These are phyloP conservation scores for Tubosaeta brunneosetosa DNA, from an alignment of 768 basidiomycete genomes.

Conservation along the genomic window DNA sequence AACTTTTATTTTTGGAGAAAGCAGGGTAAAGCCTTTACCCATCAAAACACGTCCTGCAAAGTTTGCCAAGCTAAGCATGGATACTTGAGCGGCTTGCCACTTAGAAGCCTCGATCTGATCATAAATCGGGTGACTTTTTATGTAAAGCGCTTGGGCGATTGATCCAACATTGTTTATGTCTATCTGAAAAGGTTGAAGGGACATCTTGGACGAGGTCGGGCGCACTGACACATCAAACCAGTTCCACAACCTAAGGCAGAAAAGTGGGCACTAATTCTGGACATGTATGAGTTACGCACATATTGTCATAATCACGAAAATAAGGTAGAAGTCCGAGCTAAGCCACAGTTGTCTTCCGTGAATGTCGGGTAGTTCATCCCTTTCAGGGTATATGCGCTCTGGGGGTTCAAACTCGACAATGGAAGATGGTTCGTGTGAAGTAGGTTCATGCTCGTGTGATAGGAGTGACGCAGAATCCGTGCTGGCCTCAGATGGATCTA, in stretches of 20 bases:
- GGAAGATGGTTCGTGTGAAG: constrained; percentile 18
- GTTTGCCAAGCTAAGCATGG: constrained; percentile 75
- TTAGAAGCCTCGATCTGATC: constrained; percentile 62
- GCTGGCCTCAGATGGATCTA: constrained; percentile 10
- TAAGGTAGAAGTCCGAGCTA: constrained; percentile 59
- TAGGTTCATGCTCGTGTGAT: constrained; percentile 13
- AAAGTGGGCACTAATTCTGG: background rate
- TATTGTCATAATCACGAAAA: constrained; percentile 51
- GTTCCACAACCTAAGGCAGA: constrained; percentile 57
- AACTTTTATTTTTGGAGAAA: background rate
- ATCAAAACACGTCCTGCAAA: constrained; percentile 74
- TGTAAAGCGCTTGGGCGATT: constrained; percentile 65
- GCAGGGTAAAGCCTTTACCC: constrained; percentile 37
- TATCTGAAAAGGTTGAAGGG: constrained; percentile 20
- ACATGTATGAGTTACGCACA: constrained; percentile 36
- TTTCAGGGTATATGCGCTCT: background rate
- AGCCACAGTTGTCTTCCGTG: constrained; percentile 48
- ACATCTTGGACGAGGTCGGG: background rate
- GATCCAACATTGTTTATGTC: constrained; percentile 88
- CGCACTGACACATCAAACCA: constrained; percentile 65
- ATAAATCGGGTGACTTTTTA: constrained; percentile 55
- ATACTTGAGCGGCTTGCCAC: constrained; percentile 85
- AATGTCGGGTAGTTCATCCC: constrained; percentile 40
- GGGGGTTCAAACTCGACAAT: constrained; percentile 24
- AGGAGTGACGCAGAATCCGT: constrained; percentile 21